phyloP scores from a whole-genome alignment of 805 yeast genomes.

The Cyberlindnera mrakii region DNA sequence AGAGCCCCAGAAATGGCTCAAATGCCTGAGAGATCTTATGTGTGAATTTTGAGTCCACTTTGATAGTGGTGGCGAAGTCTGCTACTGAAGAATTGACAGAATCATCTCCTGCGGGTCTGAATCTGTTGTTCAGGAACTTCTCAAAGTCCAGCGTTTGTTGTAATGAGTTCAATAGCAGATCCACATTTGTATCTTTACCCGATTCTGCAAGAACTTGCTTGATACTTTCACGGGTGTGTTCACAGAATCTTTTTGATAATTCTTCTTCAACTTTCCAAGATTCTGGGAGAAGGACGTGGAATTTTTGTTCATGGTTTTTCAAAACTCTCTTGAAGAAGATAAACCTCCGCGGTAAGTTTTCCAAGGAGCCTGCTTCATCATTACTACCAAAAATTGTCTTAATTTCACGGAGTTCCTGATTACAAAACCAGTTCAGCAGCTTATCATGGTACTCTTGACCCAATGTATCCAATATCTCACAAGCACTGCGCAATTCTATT shows the following conservation, averaged over 20 bases:
- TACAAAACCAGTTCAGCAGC: slow-evolving; percentile 68
- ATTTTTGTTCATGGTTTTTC: slow-evolving; percentile 48
- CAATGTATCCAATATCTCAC: slow-evolving; percentile 62
- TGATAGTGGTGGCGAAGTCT: slow-evolving; percentile 13
- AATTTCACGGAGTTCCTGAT: slow-evolving; percentile 65
- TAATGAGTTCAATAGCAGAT: slow-evolving; percentile 59
- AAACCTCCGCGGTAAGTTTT: slow-evolving; percentile 76
- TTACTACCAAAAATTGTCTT: slow-evolving; percentile 64
- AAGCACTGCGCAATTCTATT: slow-evolving; percentile 49
- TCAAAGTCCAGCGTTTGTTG: slow-evolving; percentile 84
- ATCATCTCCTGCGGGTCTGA: slow-evolving; percentile 37
- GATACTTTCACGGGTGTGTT: slow-evolving; percentile 63
- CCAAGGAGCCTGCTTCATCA: slow-evolving; percentile 94
- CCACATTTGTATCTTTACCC: slow-evolving; percentile 46
- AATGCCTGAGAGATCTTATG: slow-evolving; percentile 57
- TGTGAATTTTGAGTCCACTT: slow-evolving; percentile 25
- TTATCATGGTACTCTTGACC: slow-evolving; percentile 52
- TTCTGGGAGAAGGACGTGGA: slow-evolving; percentile 53
- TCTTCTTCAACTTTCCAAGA: slow-evolving; percentile 66
- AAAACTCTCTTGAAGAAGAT: slow-evolving; percentile 73
- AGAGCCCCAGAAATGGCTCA: slow-evolving; percentile 77
- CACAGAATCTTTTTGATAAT: slow-evolving; percentile 58
- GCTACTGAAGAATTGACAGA: slow-evolving; percentile 2
- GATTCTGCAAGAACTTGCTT: slow-evolving; percentile 41
- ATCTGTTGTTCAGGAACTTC: slow-evolving; percentile 56